phyloP scores from a whole-genome alignment of 805 yeast species.

The Scheffersomyces amazonensis region DNA sequence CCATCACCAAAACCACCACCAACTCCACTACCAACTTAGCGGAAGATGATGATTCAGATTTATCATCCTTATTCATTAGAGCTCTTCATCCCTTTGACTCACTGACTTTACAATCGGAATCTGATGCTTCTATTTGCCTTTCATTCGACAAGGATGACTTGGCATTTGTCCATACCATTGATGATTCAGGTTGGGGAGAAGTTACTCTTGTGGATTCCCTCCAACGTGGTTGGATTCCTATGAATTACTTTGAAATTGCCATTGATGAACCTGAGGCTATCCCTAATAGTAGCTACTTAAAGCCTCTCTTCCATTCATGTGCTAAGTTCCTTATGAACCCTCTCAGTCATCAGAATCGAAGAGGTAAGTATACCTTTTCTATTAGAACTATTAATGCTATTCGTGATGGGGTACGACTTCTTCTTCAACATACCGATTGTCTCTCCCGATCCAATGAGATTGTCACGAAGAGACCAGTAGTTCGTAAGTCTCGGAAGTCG shows the following conservation, averaged over 20 bases:
- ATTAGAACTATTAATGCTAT: slow-evolving; percentile 59
- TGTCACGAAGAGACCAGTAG: slow-evolving; percentile 59
- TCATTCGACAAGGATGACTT: slow-evolving; percentile 68
- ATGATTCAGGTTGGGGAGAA: slow-evolving; percentile 87
- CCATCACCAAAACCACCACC: background rate
- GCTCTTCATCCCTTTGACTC: slow-evolving; percentile 62
- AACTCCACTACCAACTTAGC: background rate
- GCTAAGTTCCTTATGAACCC: slow-evolving; percentile 69
- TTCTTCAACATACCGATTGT: slow-evolving; percentile 68
- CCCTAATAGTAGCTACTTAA: slow-evolving; percentile 48
- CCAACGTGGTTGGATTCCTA: slow-evolving; percentile 81
- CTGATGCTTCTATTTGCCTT: slow-evolving; percentile 70
- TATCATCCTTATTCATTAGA: slow-evolving; percentile 51
- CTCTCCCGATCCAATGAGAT: slow-evolving; percentile 70
- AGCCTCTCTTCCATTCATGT: slow-evolving; percentile 55
- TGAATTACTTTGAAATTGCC: slow-evolving; percentile 65
- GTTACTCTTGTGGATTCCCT: slow-evolving; percentile 65
- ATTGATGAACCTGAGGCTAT: slow-evolving; percentile 28
- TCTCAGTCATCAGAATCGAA: slow-evolving; percentile 43
- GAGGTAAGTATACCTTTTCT: slow-evolving; percentile 50
- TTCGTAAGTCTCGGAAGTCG: slow-evolving; percentile 64
- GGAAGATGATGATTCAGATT: slow-evolving; percentile 36
- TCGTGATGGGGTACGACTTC: slow-evolving; percentile 66
- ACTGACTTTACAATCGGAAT: slow-evolving; percentile 54
- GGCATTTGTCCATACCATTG: slow-evolving; percentile 76